Evolutionary conservation across 1,284 basidiomycete species (phyloP), one percentile per base, ranked within the genome.

Genomic region (Thecaphora thlaspeos): DNA sequence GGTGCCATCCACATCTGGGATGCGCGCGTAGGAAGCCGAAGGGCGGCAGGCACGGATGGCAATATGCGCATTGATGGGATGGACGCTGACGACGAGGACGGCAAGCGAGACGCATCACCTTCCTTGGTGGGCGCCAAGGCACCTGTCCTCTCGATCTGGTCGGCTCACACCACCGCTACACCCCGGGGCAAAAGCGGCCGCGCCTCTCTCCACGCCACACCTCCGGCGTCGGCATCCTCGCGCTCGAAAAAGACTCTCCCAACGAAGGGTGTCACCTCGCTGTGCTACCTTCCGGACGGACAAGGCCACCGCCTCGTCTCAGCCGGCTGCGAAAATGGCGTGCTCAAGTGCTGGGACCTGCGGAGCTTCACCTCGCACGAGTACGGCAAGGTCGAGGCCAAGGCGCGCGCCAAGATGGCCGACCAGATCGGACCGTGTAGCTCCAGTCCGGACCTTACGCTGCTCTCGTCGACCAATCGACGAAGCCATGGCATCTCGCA

Each of bases 271-370:
- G 62, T 76, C 36, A 75, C 72, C 12, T 61, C 69, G 1, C 41
- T 76, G 12, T 44, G 62, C 36, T 75, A 69, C 46, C 51, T 71
- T 4, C 53, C 62, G 1, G 51, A 60, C 41, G 61, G 69, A 12
- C 42, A 59, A 14, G 52, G 51, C 11, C 61, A 70, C 38, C 56
- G 56, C 43, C 47, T 76, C n/a, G 63, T 65, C 43, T 72, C 61
- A 23, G 60, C 61, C 1, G 63, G 71, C 10, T 73, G 71, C 18
- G 64, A 59, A 7, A 71, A 76, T 21, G 72, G 55, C 21, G 58
- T 64, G 32, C 51, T 77, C 53, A 73, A 75, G 41, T 51, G 70
- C 24, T 77, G 75, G 75, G 75, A 77, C 30, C 61, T 70, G 46
- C 68, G 74, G 19, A 23, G 36, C 40, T 17, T 4, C 17, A 7